Evolutionary conservation across 306 rosid genomes (phyloP), one percentile per base, ranked within the genome.

Genomic region (Prunus mongolica): DNA sequence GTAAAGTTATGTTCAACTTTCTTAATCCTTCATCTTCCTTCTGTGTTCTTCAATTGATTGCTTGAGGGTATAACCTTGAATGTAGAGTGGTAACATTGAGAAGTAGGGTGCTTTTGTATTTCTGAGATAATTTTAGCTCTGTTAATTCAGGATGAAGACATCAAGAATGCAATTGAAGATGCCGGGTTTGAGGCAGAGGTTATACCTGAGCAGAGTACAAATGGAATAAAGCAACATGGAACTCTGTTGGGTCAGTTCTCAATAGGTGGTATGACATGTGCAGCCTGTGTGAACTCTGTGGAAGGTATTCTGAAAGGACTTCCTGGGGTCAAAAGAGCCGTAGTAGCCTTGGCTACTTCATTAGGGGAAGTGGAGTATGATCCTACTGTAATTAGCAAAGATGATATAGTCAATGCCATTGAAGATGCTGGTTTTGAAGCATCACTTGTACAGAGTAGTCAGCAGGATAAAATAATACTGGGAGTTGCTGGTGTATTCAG

Each of bases 211-310:
- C 72, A 97, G 67, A 79, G 70, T 82, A 79, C 87, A 51, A 56
- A 47, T 50, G 97, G 91, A 81, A 81, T 80, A 82, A 81, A 83
- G 77, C 84, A 84, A 16, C 84, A 85, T 51, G 95, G 82, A 73
- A 89, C 91, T 20, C 45, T 92, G 79, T 71, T 85, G 71, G 99
- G 97, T 71, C 99, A 92, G 85, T 95, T 95, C 87, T 84, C 88
- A 25, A 90, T 95, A 44, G 91, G 99, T 62, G 99, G 99, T 66
- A 95, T 95, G 97, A 95, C 99, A 76, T 95, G 99, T 82, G 97
- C 99, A 69, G 99, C 99, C 30, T 95, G 99, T 73, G 99, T 95
- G 75, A 92, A 92, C 80, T 92, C 99, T 56, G 97, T 95, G 77
- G 99, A 95, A 82, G 85, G 96, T 47, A 95, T 92, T 81, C 82